A percentile compares a stretch with the other conserved stretches of the same genome.
Conservation (phyloP, 768 basidiomycete species). For the Pleurotus citrinopileatus region DNA sequence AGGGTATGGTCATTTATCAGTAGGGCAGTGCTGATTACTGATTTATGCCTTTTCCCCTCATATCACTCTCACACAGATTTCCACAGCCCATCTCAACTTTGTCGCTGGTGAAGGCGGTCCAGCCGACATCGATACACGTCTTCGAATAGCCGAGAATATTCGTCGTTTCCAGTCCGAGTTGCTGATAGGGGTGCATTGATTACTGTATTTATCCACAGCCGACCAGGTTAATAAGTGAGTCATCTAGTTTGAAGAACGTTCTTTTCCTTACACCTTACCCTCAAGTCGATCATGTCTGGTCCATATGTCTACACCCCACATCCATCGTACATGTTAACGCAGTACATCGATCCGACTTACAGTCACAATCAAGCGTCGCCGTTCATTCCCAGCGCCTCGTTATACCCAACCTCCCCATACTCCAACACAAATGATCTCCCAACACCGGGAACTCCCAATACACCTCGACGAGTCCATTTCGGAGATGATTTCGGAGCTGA, state of each 20-base stretch:
- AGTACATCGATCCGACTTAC: conserved; percentile 28
- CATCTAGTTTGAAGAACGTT: not conserved
- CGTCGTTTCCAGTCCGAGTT: not conserved
- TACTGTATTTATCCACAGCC: conserved; percentile 2
- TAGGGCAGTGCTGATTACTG: not conserved
- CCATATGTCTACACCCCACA: conserved; percentile 43
- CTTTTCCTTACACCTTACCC: not conserved
- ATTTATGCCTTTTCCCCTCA: not conserved
- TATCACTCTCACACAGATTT: not conserved
- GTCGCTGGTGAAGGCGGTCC: not conserved
- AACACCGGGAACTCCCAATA: conserved; percentile 20
- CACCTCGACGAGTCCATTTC: conserved; percentile 22
- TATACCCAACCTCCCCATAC: conserved; percentile 37
- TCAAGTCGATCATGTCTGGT: conserved; percentile 28
- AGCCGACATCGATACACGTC: not conserved
- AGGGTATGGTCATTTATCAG: not conserved
- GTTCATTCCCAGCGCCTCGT: conserved; percentile 37
- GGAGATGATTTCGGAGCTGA: conserved; percentile 19
- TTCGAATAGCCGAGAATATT: not conserved
- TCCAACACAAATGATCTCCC: conserved; percentile 20
- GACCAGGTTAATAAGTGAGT: not conserved
- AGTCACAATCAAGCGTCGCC: conserved; percentile 35
- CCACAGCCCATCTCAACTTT: not conserved
- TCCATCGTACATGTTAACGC: conserved; percentile 29
- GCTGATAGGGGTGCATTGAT: not conserved